phyloP scores from a whole-genome alignment of 2,329 filamentous ascomycete species.

The Raffaelea ambrosiae region DNA sequence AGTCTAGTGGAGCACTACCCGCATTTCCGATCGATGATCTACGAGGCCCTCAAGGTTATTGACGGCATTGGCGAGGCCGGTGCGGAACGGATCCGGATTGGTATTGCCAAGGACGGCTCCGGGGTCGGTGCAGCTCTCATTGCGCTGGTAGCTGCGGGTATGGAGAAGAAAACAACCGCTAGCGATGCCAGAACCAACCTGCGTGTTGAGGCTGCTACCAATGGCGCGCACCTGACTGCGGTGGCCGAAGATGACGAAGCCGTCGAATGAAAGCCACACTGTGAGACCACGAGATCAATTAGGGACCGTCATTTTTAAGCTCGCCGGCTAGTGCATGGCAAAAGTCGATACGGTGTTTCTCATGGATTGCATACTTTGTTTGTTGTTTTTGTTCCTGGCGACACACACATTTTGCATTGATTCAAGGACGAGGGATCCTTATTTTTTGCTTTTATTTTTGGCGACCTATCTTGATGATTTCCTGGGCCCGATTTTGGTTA shows the following conservation, averaged over 20 bases:
- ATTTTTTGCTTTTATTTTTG: not conserved
- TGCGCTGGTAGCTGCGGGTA: constrained; percentile 73
- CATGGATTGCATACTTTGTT: no score
- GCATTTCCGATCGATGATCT: constrained; percentile 79
- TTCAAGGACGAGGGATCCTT: no score
- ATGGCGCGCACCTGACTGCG: constrained; percentile 21
- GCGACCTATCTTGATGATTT: no score
- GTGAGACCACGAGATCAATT: no score
- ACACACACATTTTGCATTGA: no score
- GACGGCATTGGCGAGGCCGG: constrained; percentile 69
- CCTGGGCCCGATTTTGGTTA: no score
- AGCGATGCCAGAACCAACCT: constrained; percentile 33
- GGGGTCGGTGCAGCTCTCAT: constrained; percentile 94
- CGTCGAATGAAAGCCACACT: no score
- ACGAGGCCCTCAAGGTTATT: constrained; percentile 70
- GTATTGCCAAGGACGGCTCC: constrained; percentile 93
- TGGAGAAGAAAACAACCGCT: constrained; percentile 36
- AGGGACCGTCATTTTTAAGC: no score
- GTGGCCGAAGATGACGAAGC: constrained; percentile 17
- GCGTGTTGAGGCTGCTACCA: constrained; percentile 22
- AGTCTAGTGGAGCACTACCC: constrained; percentile 95
- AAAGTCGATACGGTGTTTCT: no score
- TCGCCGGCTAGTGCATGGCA: no score
- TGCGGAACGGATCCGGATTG: constrained; percentile 82
- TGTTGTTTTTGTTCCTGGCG: no score